Evolutionary conservation across 2,329 filamentous ascomycete species (phyloP).

Genomic region (Microcyclosporella mali): DNA sequence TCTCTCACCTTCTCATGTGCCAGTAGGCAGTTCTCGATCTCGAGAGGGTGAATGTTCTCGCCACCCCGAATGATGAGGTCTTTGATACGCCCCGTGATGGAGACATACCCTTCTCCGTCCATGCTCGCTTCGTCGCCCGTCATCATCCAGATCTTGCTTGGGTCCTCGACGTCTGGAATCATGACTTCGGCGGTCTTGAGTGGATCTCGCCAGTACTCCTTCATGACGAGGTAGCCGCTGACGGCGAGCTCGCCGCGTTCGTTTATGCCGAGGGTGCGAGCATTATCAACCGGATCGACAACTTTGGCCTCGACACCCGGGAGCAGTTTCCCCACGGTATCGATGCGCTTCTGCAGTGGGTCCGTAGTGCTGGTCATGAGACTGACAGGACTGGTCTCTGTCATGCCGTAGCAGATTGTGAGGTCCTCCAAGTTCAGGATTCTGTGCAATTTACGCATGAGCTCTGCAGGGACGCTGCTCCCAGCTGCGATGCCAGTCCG

Average conservation of each 20-base stretch:
- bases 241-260: conserved; percentile 75
- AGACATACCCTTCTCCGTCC: conserved; percentile 74
- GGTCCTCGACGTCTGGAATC: conserved; percentile 50
- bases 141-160: conserved; percentile 71
- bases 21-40: conserved; percentile 84
- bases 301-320: conserved; percentile 77
- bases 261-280: conserved; percentile 55
- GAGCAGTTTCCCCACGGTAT: conserved; percentile 71
- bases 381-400: conserved; percentile 70
- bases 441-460: conserved; percentile 71
- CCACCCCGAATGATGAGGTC: conserved; percentile 92
- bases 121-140: conserved; percentile 88
- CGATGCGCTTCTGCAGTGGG: conserved; percentile 64
- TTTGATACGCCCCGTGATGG: conserved; percentile 86
- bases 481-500: conserved; percentile 91
- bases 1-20: conserved; percentile 65
- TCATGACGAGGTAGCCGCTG: conserved; percentile 82
- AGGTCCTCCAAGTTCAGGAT: conserved; percentile 71
- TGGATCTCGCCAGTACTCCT: conserved; percentile 78
- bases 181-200: conserved; percentile 63
- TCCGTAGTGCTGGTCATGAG: conserved; percentile 78
- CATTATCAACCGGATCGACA: conserved; percentile 61
- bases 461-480: conserved; percentile 70
- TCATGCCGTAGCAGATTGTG: conserved; percentile 96
- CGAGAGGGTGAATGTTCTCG: conserved; percentile 92